Evolutionary conservation across 805 yeast genomes (phyloP), one percentile per base, ranked within the genome.

Genomic region (Kuraishia ogatae): DNA sequence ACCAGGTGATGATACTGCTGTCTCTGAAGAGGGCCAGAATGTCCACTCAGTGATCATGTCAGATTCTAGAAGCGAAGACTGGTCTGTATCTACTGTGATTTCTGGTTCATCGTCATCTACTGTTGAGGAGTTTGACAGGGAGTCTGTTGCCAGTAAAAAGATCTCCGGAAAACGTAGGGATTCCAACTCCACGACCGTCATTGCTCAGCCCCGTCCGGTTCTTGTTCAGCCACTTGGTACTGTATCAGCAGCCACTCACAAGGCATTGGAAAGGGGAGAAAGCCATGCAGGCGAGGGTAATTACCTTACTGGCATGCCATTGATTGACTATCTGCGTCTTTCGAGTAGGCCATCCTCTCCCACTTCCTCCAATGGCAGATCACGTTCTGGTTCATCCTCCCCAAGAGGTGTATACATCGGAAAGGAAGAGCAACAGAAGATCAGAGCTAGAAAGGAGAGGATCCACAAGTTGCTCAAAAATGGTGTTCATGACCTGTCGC

Each of bases 401-500:
- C 43, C 43, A 35, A 47, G 49, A 11, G 22, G 24, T n/a, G 22
- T 47, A 6, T 22, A 13, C 49, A 47, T 47, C 21, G 50, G 50
- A 10, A 21, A 23, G 26, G 26, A 21, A 21, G 50, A 47, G 21
- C 50, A 47, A 22, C 50, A 47, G 50, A 46, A 24, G 26, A 47
- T 22, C 26, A 22, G 20, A 17, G 24, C 48, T 23, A 48, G 51
- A 22, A 48, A 35, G 29, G 51, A 48, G 29, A 53, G 48, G 17
- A 24, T 53, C 26, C 39, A 49, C 24, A 22, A 24, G 20, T 39
- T 53, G 23, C 51, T 53, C 48, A 49, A 53, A 29, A 35, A 53
- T 26, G 54, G 51, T 23, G 50, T 22, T 10, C 19, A 23, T 17
- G 55, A 53, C 21, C 35, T 48, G 29, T 24, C 23, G 23, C 46